These are phyloP conservation scores for Epichloe aotearoae DNA, from an alignment of 2,329 filamentous ascomycete genomes.

Conservation along the genomic window DNA sequence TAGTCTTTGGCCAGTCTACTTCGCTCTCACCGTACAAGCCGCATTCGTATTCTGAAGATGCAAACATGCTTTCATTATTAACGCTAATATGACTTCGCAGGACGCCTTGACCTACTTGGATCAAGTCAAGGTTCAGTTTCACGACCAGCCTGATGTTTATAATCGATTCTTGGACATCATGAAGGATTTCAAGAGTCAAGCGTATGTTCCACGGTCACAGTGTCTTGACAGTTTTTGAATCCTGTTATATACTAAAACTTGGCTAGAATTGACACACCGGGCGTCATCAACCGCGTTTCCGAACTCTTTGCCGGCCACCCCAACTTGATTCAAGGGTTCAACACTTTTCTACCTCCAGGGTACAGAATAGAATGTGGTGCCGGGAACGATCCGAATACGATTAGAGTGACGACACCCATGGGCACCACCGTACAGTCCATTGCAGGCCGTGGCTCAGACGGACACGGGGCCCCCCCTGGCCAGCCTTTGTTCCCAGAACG, in stretches of 20 bases:
- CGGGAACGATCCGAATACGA: conserved; percentile 88
- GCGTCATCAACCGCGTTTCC: conserved; percentile 92
- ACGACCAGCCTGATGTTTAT: conserved; percentile 93
- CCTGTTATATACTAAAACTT: conserved; percentile 57
- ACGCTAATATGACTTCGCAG: conserved; percentile 18
- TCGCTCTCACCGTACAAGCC: no score
- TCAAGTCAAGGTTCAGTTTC: conserved; percentile 96
- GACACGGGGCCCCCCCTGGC: conserved; percentile 22
- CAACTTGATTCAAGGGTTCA: conserved; percentile 92
- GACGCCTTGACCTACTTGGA: conserved; percentile 88
- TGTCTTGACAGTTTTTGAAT: conserved; percentile 28
- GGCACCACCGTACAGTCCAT: conserved; percentile 94
- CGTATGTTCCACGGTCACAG: conserved; percentile 40
- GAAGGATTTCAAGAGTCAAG: conserved; percentile 99
- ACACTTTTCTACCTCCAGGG: conserved; percentile 89
- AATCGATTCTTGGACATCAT: conserved; percentile 96
- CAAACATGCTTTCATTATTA: neutral
- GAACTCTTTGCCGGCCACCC: conserved; percentile 93
- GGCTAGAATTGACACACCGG: conserved; percentile 78
- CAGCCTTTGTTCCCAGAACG: conserved; percentile 35
- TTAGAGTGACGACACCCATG: conserved; percentile 91
- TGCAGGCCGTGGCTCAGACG: conserved; percentile 38
- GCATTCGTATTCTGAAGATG: no score
- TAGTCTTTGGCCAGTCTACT: no score
- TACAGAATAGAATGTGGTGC: conserved; percentile 95